A percentile compares a stretch with the other conserved stretches of the same genome.
Evolutionary conservation across 495 filamentous ascomycete species (phyloP).

Genomic region (Cryomyces minteri): DNA sequence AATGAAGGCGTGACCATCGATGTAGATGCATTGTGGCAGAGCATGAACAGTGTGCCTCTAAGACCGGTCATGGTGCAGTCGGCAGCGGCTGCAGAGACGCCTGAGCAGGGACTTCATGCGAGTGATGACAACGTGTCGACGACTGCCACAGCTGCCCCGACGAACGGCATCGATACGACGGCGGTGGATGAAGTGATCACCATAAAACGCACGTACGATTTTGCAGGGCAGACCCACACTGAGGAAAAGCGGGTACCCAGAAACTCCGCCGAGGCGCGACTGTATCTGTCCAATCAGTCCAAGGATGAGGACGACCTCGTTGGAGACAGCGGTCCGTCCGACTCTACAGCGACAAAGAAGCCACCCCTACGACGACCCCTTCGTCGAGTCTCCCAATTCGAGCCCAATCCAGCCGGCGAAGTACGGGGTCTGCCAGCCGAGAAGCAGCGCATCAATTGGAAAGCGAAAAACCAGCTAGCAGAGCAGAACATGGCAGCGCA

Average conservation of each 20-base stretch:
- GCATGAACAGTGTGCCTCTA: conserved; percentile 35
- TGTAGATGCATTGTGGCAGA: conserved; percentile 75
- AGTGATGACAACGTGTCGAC: too few relatives aligned
- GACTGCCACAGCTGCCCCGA: background rate
- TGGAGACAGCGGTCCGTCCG: background rate
- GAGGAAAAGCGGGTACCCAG: conserved; percentile 66
- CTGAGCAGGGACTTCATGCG: conserved; percentile 4
- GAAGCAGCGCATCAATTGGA: conserved; percentile 12
- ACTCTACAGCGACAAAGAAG: background rate
- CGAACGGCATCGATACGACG: background rate
- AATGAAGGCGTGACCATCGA: conserved; percentile 63
- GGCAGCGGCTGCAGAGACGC: conserved; percentile 1
- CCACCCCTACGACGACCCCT: conserved; percentile 40
- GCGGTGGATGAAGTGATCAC: conserved; percentile 38
- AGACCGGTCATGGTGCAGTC: conserved; percentile 1
- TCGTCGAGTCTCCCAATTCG: conserved; percentile 61
- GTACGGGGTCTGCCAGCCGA: conserved; percentile 18
- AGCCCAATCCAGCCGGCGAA: conserved; percentile 39
- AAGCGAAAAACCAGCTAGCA: conserved; percentile 24
- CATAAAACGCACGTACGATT: conserved; percentile 78
- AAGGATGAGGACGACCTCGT: background rate
- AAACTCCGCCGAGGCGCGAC: conserved; percentile 63
- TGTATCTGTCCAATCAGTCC: conserved; percentile 36
- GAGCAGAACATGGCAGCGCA: conserved; percentile 14
- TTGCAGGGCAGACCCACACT: conserved; percentile 65